Conservation (phyloP, 2,329 filamentous ascomycete species). For the Lasiodiplodia citricola region DNA sequence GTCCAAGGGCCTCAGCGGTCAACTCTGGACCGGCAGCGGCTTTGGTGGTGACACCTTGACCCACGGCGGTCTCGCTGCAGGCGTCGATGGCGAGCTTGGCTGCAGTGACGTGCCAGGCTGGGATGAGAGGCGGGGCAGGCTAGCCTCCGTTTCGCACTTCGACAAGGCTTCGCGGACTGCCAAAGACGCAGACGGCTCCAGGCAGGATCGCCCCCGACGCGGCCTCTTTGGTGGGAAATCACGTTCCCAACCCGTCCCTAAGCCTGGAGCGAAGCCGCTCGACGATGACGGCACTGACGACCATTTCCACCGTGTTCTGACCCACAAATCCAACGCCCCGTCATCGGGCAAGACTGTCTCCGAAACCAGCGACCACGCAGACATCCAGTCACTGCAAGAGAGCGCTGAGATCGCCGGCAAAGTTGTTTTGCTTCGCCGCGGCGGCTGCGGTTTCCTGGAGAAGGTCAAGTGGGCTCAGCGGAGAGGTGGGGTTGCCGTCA, state of each 20-base stretch:
- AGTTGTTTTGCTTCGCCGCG: conserved; percentile 86
- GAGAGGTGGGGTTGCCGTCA: conserved; percentile 84
- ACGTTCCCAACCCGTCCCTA: not conserved
- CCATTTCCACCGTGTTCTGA: conserved; percentile 69
- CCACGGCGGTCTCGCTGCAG: conserved; percentile 58
- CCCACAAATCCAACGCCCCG: conserved; percentile 26
- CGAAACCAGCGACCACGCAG: conserved; percentile 64
- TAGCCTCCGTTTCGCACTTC: conserved; percentile 40
- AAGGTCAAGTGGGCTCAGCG: conserved; percentile 98
- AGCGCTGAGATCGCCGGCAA: conserved; percentile 92
- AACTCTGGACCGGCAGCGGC: conserved; percentile 91
- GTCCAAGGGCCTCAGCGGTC: conserved; percentile 77
- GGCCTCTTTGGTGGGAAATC: not conserved
- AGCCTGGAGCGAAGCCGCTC: not conserved
- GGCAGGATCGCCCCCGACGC: not conserved
- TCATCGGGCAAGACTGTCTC: conserved; percentile 35
- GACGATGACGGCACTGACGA: conserved; percentile 81
- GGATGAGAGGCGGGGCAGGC: conserved; percentile 59
- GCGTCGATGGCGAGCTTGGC: conserved; percentile 81
- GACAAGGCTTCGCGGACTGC: conserved; percentile 35
- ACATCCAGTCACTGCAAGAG: conserved; percentile 91
- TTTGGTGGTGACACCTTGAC: conserved; percentile 79
- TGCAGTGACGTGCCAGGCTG: conserved; percentile 95
- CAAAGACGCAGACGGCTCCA: not conserved
- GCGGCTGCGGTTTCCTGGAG: conserved; percentile 94